Percentiles rank a stretch among this genome's conserved stretches.
phyloP scores from a whole-genome alignment of 768 basidiomycete species.

The Rhizopogon vulgaris region DNA sequence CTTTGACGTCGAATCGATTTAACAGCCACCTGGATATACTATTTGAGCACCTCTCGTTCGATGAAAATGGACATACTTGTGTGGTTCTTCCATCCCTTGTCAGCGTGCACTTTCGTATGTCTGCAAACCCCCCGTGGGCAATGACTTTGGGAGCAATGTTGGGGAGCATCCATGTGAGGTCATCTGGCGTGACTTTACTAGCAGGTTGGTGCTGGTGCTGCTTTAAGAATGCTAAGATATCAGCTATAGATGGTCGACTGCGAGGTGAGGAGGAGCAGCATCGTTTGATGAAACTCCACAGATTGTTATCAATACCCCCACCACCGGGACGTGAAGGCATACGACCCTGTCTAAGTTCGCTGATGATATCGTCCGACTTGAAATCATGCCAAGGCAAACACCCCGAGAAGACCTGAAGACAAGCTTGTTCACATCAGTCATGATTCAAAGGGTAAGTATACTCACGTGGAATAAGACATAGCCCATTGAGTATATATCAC shows the following conservation, averaged over 20 bases:
- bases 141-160: neutral
- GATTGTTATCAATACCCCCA: neutral
- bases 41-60: neutral
- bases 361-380: neutral
- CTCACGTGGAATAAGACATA: neutral
- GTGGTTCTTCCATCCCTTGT: too few relatives aligned
- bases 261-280: neutral
- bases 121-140: conserved; percentile 9
- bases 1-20: neutral
- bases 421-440: neutral
- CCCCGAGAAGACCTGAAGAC: neutral
- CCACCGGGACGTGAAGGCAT: neutral
- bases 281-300: neutral
- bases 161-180: neutral
- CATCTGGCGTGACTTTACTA: neutral
- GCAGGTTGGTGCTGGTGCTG: neutral
- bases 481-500: neutral
- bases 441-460: neutral
- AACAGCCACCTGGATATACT: neutral
- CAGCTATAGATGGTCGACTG: neutral
- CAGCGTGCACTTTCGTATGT: conserved; percentile 18
- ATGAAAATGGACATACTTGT: neutral
- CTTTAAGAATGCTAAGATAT: neutral
- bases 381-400: neutral
- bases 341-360: neutral